Evolutionary conservation across 129 eudicot genomes (phyloP).

Genomic region (Apium graveolens): DNA sequence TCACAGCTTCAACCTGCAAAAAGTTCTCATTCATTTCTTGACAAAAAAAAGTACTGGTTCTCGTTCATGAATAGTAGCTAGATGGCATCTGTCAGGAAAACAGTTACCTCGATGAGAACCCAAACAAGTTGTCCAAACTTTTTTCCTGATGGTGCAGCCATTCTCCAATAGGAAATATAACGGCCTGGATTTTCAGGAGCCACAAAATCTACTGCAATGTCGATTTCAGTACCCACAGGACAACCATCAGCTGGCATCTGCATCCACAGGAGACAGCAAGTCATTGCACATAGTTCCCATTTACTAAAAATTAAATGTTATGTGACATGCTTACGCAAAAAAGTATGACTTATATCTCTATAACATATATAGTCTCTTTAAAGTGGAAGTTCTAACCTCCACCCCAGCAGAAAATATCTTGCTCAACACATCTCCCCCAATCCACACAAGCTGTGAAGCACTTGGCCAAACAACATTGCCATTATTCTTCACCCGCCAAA

Average conservation of each 20-base stretch:
- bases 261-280: neutral
- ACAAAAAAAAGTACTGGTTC: too few relatives aligned
- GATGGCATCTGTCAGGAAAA: neutral
- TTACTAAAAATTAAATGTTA: neutral
- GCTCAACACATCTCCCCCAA: conserved; percentile 74
- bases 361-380: too few relatives aligned
- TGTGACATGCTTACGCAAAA: neutral
- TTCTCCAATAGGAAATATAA: conserved; percentile 83
- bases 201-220: conserved; percentile 67
- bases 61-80: neutral
- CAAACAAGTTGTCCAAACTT: conserved; percentile 94
- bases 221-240: conserved; percentile 47
- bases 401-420: conserved; percentile 41
- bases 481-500: conserved; percentile 91
- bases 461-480: conserved; percentile 67
- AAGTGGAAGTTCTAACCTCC: conserved; percentile 34
- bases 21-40: too few relatives aligned
- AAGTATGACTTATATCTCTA: neutral
- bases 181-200: conserved; percentile 79
- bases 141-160: conserved; percentile 82
- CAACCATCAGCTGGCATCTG: conserved; percentile 65
- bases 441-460: conserved; percentile 75
- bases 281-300: neutral
- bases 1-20: conserved; percentile 69
- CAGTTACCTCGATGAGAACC: conserved; percentile 77